Evolutionary conservation across 139 green algal genomes (phyloP).

Genomic region (Prasinococcaceae sp.): DNA sequence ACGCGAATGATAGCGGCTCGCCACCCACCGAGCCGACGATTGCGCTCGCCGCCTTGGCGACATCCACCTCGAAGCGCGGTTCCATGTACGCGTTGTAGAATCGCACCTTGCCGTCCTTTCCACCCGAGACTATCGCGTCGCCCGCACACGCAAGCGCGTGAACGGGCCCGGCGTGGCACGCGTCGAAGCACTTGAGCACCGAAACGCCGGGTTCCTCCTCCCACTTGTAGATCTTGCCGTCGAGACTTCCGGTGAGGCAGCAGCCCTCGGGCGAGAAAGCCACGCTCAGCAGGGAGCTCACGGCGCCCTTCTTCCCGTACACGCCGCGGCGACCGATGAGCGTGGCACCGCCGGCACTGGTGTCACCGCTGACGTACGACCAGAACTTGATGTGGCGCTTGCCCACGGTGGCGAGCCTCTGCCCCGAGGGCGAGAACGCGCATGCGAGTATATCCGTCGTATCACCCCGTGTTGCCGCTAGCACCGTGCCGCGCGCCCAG

Average conservation of each 20-base stretch:
- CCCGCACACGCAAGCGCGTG: slow-evolving; percentile 9
- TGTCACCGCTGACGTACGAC: slow-evolving; percentile 5
- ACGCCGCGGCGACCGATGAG: slow-evolving; percentile 14
- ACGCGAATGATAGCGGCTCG: no score
- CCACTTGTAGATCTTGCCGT: slow-evolving; percentile 17
- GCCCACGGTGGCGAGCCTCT: slow-evolving; percentile 11
- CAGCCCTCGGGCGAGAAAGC: slow-evolving; percentile 12
- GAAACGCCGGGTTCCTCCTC: slow-evolving; percentile 4
- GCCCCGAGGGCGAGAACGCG: slow-evolving; percentile 12
- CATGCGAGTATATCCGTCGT: slow-evolving; percentile 13
- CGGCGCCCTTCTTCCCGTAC: slow-evolving; percentile 8
- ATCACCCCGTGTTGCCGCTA: slow-evolving; percentile 12
- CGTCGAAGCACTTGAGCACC: slow-evolving; percentile 11
- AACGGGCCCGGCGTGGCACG: slow-evolving; percentile 15
- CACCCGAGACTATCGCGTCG: slow-evolving; percentile 16
- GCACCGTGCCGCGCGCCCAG: slow-evolving; percentile 6
- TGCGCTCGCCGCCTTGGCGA: slow-evolving; percentile 6
- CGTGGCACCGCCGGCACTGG: no score
- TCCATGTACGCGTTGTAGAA: slow-evolving; percentile 19
- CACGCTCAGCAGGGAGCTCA: slow-evolving; percentile 7
- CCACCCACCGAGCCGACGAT: slow-evolving; percentile 8
- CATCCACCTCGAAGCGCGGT: slow-evolving; percentile 9
- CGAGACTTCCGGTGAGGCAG: slow-evolving; percentile 8
- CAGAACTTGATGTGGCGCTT: slow-evolving; percentile 19
- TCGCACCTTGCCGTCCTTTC: slow-evolving; percentile 21